Percentiles rank a stretch among this genome's conserved stretches.
These are phyloP conservation scores for Westerdykella ornata DNA, from an alignment of 2,329 filamentous ascomycete species.

Conservation along the genomic window DNA sequence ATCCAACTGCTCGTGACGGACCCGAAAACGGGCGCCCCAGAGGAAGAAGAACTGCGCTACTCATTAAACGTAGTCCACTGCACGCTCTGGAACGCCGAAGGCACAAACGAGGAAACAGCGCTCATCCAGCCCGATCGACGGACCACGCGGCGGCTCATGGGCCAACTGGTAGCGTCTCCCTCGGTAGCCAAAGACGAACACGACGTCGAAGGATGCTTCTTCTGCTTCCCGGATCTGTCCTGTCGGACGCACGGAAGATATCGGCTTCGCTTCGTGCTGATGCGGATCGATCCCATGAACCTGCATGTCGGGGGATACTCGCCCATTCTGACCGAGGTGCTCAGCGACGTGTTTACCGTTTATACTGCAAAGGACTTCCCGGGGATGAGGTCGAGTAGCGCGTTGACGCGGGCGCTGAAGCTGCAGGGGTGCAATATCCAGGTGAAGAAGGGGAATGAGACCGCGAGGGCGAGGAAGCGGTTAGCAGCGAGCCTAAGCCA, in stretches of 20 bases:
- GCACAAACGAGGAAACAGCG: slow-evolving; percentile 59
- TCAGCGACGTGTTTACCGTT: slow-evolving; percentile 69
- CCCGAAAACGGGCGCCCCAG: slow-evolving; percentile 42
- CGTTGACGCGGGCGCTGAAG: slow-evolving; percentile 65
- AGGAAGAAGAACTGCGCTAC: slow-evolving; percentile 56
- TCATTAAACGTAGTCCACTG: slow-evolving; percentile 68
- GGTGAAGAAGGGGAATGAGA: slow-evolving; percentile 79
- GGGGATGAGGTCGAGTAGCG: slow-evolving; percentile 72
- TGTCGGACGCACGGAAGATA: slow-evolving; percentile 73
- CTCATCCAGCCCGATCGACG: slow-evolving; percentile 63
- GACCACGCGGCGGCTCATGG: slow-evolving; percentile 71
- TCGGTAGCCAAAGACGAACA: slow-evolving; percentile 71
- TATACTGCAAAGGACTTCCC: slow-evolving; percentile 83
- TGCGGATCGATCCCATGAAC: slow-evolving; percentile 60
- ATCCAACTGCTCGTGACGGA: slow-evolving; percentile 64
- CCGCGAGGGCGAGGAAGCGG: slow-evolving; percentile 42
- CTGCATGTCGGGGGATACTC: slow-evolving; percentile 49
- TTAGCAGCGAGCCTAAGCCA: slow-evolving; percentile 37
- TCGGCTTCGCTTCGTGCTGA: slow-evolving; percentile 65
- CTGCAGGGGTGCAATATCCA: slow-evolving; percentile 77
- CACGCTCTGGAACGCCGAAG: slow-evolving; percentile 65
- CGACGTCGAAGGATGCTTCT: slow-evolving; percentile 70
- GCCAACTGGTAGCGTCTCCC: slow-evolving; percentile 67
- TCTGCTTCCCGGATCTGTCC: slow-evolving; percentile 76
- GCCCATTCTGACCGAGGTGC: slow-evolving; percentile 46